These are phyloP conservation scores for Metschnikowia drakensbergensis DNA, from an alignment of 805 yeast genomes.

Conservation along the genomic window DNA sequence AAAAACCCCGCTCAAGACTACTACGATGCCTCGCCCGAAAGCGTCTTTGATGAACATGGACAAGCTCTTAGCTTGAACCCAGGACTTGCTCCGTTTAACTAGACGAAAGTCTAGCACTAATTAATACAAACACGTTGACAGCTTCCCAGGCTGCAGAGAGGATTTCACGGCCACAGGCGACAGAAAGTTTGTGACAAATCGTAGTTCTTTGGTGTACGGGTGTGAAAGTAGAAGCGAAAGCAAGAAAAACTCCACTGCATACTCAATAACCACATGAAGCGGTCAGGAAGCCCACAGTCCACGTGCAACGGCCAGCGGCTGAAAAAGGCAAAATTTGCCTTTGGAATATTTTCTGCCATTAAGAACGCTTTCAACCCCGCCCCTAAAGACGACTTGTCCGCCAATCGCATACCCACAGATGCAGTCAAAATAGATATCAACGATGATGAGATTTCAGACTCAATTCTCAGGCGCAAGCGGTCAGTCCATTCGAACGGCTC, in stretches of 20 bases:
- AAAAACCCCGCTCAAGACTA: constrained; percentile 41
- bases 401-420: not conserved
- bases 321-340: constrained; percentile 12
- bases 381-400: not conserved
- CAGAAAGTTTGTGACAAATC: not conserved
- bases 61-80: constrained; percentile 31
- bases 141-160: too few species aligned
- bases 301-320: constrained; percentile 5
- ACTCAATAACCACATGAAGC: constrained; percentile 11
- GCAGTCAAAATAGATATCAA: not conserved
- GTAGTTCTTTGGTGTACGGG: constrained; percentile 1
- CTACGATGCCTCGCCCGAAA: constrained; percentile 30
- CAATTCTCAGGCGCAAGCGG: constrained; percentile 1
- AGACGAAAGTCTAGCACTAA: not conserved
- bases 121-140: not conserved
- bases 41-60: constrained; percentile 30
- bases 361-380: constrained; percentile 6
- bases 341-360: constrained; percentile 14
- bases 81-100: constrained; percentile 7
- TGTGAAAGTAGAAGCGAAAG: constrained; percentile 1
- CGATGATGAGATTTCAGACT: not conserved
- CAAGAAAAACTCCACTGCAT: constrained; percentile 1
- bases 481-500: not conserved
- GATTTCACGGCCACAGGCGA: too few species aligned
- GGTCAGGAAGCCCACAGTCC: constrained; percentile 17